A percentile compares a stretch with the other conserved stretches of the same genome.
These are phyloP conservation scores for Calonectria multiphialidica DNA, from an alignment of 2,329 filamentous ascomycete species.

Conservation along the genomic window DNA sequence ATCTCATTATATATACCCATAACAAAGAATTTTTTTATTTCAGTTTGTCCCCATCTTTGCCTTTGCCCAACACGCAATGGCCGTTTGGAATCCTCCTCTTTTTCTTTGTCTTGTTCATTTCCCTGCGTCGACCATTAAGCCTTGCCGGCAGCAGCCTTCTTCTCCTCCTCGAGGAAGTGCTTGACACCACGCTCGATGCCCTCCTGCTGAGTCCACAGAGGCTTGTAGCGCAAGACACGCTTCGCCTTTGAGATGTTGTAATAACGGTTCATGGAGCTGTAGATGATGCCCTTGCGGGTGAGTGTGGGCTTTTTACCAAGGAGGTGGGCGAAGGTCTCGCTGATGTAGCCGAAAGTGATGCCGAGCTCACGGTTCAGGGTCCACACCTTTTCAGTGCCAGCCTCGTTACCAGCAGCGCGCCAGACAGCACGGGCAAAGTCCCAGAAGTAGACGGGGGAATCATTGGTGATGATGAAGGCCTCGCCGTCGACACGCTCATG, in stretches of 20 bases:
- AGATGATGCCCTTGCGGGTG: constrained; percentile 71
- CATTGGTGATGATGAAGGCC: constrained; percentile 92
- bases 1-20: constrained; percentile 5
- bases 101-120: not conserved
- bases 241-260: constrained; percentile 84
- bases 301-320: constrained; percentile 68
- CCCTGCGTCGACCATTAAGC: constrained; percentile 30
- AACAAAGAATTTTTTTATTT: not conserved
- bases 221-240: constrained; percentile 75
- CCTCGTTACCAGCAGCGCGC: constrained; percentile 67
- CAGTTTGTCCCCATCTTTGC: not conserved
- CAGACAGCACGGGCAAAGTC: constrained; percentile 87
- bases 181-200: constrained; percentile 67
- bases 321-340: constrained; percentile 64
- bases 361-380: constrained; percentile 64
- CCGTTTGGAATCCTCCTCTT: not conserved
- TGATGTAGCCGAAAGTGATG: constrained; percentile 62
- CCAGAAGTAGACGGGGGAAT: constrained; percentile 90
- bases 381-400: constrained; percentile 68
- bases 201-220: constrained; percentile 75
- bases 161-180: constrained; percentile 68
- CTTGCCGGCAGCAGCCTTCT: constrained; percentile 43
- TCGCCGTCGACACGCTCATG: constrained; percentile 85
- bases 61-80: not conserved
- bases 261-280: constrained; percentile 81